Percentiles rank a stretch among this genome's conserved stretches.
These are phyloP conservation scores for Fusarium sp. DNA, from an alignment of 2,329 filamentous ascomycete genomes.

Conservation along the genomic window DNA sequence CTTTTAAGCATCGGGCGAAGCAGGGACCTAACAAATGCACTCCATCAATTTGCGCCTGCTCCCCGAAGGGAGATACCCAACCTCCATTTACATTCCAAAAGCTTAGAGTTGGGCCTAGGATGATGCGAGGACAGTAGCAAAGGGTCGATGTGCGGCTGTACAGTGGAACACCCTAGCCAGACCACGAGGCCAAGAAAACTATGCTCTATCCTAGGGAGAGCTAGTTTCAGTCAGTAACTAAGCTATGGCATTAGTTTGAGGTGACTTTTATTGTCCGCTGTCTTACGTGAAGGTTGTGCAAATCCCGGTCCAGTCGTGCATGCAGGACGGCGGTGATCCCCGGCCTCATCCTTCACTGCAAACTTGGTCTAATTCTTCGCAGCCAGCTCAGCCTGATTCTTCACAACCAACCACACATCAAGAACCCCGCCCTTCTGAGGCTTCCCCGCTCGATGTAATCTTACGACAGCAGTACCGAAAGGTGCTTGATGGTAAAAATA, in stretches of 20 bases:
- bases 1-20: not conserved
- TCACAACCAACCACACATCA: not conserved
- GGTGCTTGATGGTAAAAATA: not conserved
- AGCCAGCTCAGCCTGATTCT: not conserved
- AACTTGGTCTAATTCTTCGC: not conserved
- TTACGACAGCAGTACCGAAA: not conserved
- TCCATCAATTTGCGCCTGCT: not conserved
- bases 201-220: not conserved
- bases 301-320: not conserved
- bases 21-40: not conserved
- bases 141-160: not conserved
- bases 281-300: not conserved
- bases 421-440: not conserved
- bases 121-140: not conserved
- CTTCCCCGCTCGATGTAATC: not conserved
- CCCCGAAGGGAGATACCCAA: not conserved
- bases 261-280: fast-evolving
- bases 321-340: not conserved
- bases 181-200: not conserved
- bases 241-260: not conserved
- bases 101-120: not conserved
- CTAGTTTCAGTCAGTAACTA: not conserved
- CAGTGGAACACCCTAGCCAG: too few species aligned
- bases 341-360: not conserved
- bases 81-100: not conserved